Evolutionary conservation across 2,329 filamentous ascomycete genomes (phyloP).

Genomic region (Dothidotthia symphoricarpi): DNA sequence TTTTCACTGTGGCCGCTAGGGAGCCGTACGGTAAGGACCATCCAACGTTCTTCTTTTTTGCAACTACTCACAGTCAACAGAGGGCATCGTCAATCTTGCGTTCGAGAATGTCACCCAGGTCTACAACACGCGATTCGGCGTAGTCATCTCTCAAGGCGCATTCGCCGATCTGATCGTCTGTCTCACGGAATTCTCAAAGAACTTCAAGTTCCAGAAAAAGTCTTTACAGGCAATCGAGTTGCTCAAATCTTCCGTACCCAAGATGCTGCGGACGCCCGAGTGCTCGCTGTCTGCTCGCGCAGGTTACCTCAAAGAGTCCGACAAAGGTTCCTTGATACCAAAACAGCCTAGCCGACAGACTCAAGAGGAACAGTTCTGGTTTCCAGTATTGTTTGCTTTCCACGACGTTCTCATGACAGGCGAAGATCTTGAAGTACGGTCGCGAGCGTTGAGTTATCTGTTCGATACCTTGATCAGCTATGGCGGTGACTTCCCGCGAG

Average conservation of each 20-base stretch:
- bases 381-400: constrained; percentile 95
- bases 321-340: constrained; percentile 52
- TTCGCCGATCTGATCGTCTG: constrained; percentile 97
- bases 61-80: constrained; percentile 45
- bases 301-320: constrained; percentile 51
- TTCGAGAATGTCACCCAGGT: constrained; percentile 96
- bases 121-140: constrained; percentile 91
- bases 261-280: constrained; percentile 93
- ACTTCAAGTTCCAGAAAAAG: constrained; percentile 98
- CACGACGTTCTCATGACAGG: constrained; percentile 99
- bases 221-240: constrained; percentile 93
- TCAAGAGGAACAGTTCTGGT: constrained; percentile 97
- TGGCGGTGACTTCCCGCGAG: constrained; percentile 83
- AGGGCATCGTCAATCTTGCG: constrained; percentile 92
- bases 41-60: neutral
- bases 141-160: constrained; percentile 93
- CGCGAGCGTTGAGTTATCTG: constrained; percentile 84
- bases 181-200: constrained; percentile 97
- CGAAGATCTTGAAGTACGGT: constrained; percentile 94
- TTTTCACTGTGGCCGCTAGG: constrained; percentile 91
- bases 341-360: constrained; percentile 75
- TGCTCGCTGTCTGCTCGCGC: constrained; percentile 77
- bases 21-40: constrained; percentile 69
- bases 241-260: constrained; percentile 86
- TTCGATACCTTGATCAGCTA: constrained; percentile 91